phyloP scores from a whole-genome alignment of 495 filamentous ascomycete species.

The Chaetomidium leptoderma region DNA sequence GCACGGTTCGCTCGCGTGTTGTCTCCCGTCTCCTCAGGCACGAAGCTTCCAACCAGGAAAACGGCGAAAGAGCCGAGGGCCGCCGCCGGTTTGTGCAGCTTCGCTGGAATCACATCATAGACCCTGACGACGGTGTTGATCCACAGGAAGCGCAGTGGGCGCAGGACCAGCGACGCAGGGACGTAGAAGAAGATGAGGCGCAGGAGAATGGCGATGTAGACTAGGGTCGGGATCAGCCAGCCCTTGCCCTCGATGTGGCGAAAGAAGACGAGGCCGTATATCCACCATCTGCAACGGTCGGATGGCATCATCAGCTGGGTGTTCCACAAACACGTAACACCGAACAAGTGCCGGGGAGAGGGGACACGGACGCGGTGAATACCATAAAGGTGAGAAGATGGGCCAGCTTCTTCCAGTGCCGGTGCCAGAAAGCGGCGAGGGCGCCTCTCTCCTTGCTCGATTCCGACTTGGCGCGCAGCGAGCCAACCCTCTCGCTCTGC shows the following conservation, averaged over 20 bases:
- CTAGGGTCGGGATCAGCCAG: conserved; percentile 80
- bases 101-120: conserved; percentile 56
- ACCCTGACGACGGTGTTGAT: conserved; percentile 53
- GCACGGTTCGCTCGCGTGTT: conserved; percentile 78
- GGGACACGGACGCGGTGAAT: conserved; percentile 27
- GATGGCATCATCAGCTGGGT: conserved; percentile 9
- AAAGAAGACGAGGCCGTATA: conserved; percentile 69
- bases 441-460: background rate
- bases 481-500: conserved; percentile 27
- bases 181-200: conserved; percentile 71
- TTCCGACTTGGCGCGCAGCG: conserved; percentile 11
- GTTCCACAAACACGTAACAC: conserved; percentile 6
- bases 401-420: conserved; percentile 21
- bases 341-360: background rate
- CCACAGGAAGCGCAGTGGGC: conserved; percentile 65
- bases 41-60: conserved; percentile 72
- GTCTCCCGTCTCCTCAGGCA: conserved; percentile 59
- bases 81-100: conserved; percentile 54
- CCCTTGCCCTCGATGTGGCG: conserved; percentile 67
- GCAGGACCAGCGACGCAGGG: conserved; percentile 59
- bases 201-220: conserved; percentile 71
- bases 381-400: conserved; percentile 15
- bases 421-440: background rate
- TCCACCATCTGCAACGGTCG: conserved; percentile 69
- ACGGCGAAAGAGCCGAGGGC: conserved; percentile 59